Conservation (phyloP, 805 yeast species). For the Teunomyces cretensis region DNA sequence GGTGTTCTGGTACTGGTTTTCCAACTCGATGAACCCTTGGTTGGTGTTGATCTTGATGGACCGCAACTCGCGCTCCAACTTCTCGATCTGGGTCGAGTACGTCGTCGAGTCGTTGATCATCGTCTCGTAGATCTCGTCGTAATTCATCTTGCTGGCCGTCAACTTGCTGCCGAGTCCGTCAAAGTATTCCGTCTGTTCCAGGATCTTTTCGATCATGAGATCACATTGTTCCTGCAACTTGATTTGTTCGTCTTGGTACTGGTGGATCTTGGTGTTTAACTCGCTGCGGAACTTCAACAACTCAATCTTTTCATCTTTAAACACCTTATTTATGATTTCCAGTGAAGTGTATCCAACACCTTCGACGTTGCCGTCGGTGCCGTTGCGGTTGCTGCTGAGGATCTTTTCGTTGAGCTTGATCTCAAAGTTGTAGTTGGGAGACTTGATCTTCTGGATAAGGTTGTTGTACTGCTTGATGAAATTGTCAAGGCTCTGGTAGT, state of each 20-base stretch:
- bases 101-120: slow-evolving; percentile 52
- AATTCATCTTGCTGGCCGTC: slow-evolving; percentile 49
- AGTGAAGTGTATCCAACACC: not conserved
- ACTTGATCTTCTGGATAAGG: slow-evolving; percentile 49
- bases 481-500: slow-evolving; percentile 51
- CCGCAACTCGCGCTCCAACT: slow-evolving; percentile 57
- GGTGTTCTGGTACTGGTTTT: slow-evolving; percentile 46
- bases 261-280: slow-evolving; percentile 46
- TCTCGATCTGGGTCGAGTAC: slow-evolving; percentile 64
- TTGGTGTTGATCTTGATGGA: slow-evolving; percentile 47
- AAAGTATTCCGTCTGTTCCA: slow-evolving; percentile 54
- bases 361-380: not conserved
- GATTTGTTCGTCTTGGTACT: slow-evolving; percentile 56
- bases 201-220: slow-evolving; percentile 51
- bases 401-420: slow-evolving; percentile 30
- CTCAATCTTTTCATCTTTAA: slow-evolving; percentile 44
- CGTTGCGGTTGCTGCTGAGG: not conserved
- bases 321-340: slow-evolving; percentile 43
- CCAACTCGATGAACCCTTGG: slow-evolving; percentile 49
- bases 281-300: slow-evolving; percentile 28
- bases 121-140: slow-evolving; percentile 56
- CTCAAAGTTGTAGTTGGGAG: slow-evolving; percentile 35
- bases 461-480: slow-evolving; percentile 58
- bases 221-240: slow-evolving; percentile 60
- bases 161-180: slow-evolving; percentile 60